Conservation (phyloP, 192 early-diverging fungal genomes). For the Phycomyces blakesleeanus region DNA sequence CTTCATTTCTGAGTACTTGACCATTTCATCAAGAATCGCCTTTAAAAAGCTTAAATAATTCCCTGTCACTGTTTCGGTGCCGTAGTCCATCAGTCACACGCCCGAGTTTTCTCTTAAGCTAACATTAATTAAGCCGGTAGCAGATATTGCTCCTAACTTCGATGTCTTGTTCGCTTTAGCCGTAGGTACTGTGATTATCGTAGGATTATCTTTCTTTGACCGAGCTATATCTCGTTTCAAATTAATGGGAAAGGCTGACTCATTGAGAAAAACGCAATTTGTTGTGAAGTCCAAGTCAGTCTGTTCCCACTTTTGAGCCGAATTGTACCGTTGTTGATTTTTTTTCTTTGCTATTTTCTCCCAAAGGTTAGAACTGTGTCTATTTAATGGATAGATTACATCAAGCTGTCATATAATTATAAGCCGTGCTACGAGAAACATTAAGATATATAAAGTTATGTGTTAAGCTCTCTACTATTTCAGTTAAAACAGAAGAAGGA, state of each 20-base stretch:
- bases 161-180: constrained; percentile 8
- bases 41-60: constrained; percentile 20
- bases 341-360: too few species aligned
- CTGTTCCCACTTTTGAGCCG: too few species aligned
- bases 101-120: constrained; percentile 19
- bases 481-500: constrained; percentile 11
- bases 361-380: too few species aligned
- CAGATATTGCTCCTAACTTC: constrained; percentile 19
- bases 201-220: constrained; percentile 8
- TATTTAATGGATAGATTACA: too few species aligned
- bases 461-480: constrained; percentile 6
- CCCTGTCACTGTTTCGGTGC: constrained; percentile 12
- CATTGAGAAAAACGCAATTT: too few species aligned
- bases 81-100: background rate
- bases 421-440: constrained; percentile 3
- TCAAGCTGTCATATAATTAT: too few species aligned
- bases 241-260: too few species aligned
- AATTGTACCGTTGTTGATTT: too few species aligned
- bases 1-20: constrained; percentile 23
- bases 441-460: constrained; percentile 11
- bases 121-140: constrained; percentile 13
- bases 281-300: too few species aligned
- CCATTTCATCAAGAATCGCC: constrained; percentile 20
- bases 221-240: too few species aligned
- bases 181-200: constrained; percentile 9